phyloP scores from a whole-genome alignment of 805 yeast genomes.

The Yamadazyma insecticola region DNA sequence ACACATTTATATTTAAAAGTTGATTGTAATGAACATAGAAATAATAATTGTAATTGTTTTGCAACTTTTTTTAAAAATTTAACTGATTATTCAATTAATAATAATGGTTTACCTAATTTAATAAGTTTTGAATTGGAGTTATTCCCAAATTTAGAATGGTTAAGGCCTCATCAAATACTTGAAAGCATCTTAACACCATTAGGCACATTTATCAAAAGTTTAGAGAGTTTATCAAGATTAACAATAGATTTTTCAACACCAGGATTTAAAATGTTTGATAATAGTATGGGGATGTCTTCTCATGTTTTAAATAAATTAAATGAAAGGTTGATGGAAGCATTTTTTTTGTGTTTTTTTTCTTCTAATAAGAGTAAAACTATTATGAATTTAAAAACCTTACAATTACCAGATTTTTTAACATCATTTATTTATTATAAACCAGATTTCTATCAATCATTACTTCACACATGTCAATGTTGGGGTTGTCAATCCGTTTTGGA shows the following conservation, averaged over 20 bases:
- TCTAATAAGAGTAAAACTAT: conserved; percentile 6
- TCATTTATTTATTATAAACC: conserved; percentile 35
- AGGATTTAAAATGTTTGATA: conserved; percentile 34
- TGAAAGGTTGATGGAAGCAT: conserved; percentile 32
- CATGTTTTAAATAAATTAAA: conserved; percentile 25
- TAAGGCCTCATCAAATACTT: conserved; percentile 29
- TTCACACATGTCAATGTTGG: conserved; percentile 33
- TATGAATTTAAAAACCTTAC: conserved; percentile 18
- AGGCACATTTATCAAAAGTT: conserved; percentile 23
- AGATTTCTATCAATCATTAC: conserved; percentile 26
- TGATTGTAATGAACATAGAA: conserved; percentile 26
- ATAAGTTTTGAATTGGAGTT: conserved; percentile 24
- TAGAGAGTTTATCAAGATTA: conserved; percentile 18
- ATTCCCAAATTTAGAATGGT: conserved; percentile 31
- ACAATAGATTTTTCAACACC: conserved; percentile 31
- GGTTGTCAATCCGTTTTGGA: conserved; percentile 29
- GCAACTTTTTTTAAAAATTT: conserved; percentile 23
- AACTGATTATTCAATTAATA: conserved; percentile 13
- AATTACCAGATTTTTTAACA: conserved; percentile 31
- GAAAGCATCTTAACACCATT: conserved; percentile 27
- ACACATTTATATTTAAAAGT: conserved; percentile 21
- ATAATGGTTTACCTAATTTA: conserved; percentile 28
- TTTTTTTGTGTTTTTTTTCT: conserved; percentile 23
- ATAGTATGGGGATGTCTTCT: conserved; percentile 25
- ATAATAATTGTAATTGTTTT: conserved; percentile 22